Evolutionary conservation across 345 rosid species (phyloP), one percentile per base, ranked within the genome.

Genomic region (Populus ilicifolia): DNA sequence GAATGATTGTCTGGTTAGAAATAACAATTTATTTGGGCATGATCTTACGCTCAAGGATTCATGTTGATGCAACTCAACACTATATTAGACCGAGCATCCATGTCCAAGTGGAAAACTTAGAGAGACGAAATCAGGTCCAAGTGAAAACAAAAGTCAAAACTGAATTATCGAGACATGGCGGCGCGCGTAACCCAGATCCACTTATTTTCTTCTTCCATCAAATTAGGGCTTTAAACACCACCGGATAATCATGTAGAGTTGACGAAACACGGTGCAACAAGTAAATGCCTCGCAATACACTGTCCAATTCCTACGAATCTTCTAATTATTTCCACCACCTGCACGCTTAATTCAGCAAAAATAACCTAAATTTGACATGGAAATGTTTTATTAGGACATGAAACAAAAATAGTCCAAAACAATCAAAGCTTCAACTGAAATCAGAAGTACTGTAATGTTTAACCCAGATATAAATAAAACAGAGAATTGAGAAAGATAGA

Each of bases 141-240:
- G 30, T 11, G 5, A 17, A 54, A 36, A 50, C 30, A 35, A 29
- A 11, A 56, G 13, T n/a, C 1, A 10, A 29, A 13, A 5, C 29
- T 41, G 46, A 46, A 12, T 11, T 30, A 10, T 38, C 13, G 33
- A 5, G 23, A 71, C 82, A 23, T 79, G 78, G 85, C 66, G 80
- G 80, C 38, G 88, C 77, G 87, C 83, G 82, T 85, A 85, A 83
- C 85, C 85, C 79, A 1, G 75, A 83, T 72, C 33, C 29, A 66
- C 67, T 43, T 71, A 71, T 74, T 50, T 67, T n/a, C 1, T 27
- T 8, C 16, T 30, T 82, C 81, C 63, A 68, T 41, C 72, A 70
- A 78, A 71, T 73, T 36, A 38, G 80, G 84, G 86, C 89, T 83
- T 81, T 83, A 80, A 83, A 87, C 84, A 83, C 83, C 88, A 77